These are phyloP conservation scores for Pyrrhoderma noxium DNA, from an alignment of 1,284 basidiomycete species.

Conservation along the genomic window DNA sequence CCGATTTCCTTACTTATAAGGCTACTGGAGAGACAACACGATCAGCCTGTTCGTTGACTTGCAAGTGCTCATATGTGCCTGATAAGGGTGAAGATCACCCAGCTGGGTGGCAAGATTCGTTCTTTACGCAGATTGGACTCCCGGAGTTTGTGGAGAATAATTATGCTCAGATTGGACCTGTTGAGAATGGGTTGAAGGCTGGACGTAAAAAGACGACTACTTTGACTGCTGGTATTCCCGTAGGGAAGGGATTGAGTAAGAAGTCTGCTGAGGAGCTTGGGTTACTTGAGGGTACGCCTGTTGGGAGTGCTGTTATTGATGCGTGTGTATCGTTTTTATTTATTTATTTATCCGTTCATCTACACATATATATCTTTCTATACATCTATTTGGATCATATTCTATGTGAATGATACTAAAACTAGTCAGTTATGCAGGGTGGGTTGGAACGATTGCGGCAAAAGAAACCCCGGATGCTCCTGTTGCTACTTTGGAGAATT, in stretches of 20 bases:
- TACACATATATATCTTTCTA: too few relatives aligned
- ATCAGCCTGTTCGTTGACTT: conserved; percentile 90
- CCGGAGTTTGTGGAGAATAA: conserved; percentile 57
- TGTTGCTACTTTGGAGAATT: conserved; percentile 62
- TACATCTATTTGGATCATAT: conserved; percentile 6
- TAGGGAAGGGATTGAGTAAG: conserved; percentile 78
- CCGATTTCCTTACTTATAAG: conserved; percentile 93
- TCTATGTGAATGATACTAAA: conserved; percentile 1
- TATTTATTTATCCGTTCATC: too few relatives aligned
- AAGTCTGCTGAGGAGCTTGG: conserved; percentile 82
- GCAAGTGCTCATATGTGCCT: conserved; percentile 97
- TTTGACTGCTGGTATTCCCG: conserved; percentile 87
- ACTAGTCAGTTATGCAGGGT: conserved; percentile 80
- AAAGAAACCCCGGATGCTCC: conserved; percentile 39
- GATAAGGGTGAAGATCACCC: conserved; percentile 36
- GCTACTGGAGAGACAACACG: conserved; percentile 74
- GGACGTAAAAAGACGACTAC: conserved; percentile 35
- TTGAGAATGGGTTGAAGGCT: conserved; percentile 23
- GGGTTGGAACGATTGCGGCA: conserved; percentile 94
- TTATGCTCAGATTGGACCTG: conserved; percentile 78
- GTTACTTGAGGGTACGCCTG: conserved; percentile 81
- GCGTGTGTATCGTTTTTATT: conserved; percentile 53
- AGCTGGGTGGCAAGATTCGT: conserved; percentile 82
- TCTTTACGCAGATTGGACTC: conserved; percentile 81
- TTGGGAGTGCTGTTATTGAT: conserved; percentile 93